Evolutionary conservation across 805 yeast genomes (phyloP), one percentile per base, ranked within the genome.

Genomic region (Lipomyces kockii): DNA sequence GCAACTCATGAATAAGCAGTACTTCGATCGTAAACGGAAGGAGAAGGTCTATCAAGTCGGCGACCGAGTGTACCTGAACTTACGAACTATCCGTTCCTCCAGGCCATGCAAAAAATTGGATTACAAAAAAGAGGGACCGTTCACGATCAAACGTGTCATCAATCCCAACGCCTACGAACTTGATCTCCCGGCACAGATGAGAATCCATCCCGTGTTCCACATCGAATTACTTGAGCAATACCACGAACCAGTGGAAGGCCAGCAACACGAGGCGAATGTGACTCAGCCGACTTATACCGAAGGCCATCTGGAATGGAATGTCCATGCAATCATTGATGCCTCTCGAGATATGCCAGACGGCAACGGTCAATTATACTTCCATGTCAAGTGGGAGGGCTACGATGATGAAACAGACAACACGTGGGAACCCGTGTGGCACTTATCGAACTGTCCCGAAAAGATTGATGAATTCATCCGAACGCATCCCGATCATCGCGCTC

Each of bases 381-480:
- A 25, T 2, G 55, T 52, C 17, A 25, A 25, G 6, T 52, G 55
- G 55, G 29, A 25, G 32, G 55, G 55, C 25, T 52, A 52, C 29
- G 46, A 12, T 2, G 46, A n/a, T 17, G 46, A 39, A 12, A n/a
- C 25, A 11, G 55, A 52, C 32, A 14, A 29, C 32, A 52, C 55
- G n/a, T 52, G 55, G 55, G 55, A 52, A 52, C 55, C 55, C 32
- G 11, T 52, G 32, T 52, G 32, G 29, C 55, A 52, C n/a, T 29
- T 52, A 7, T 29, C 29, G 29, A 52, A 52, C 32, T 25, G 32
- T 12, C 55, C 55, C 11, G 32, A 25, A 12, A 25, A 29, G 32
- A 2, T 52, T n/a, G 55, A 25, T 6, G 29, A 52, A 52, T 52
- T 52, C 27, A 6, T 20, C 27, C 20, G 54, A 20, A 20, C 27